Conservation (phyloP, 2,329 filamentous ascomycete species). For the Sordariomycetes sp. region DNA sequence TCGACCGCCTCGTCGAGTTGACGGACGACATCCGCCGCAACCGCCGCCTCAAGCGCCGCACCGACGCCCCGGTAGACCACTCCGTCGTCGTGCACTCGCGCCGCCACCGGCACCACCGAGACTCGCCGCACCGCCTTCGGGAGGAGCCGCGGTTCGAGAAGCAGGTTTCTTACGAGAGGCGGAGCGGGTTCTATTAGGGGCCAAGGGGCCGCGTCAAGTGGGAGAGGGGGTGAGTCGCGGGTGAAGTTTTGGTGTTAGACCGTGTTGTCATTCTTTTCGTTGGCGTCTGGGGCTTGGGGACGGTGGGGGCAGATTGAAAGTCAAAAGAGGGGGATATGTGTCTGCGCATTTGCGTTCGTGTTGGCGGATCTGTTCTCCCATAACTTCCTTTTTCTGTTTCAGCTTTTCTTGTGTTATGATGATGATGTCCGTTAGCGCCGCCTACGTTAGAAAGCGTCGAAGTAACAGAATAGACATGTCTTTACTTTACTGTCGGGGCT, state of each 20-base stretch:
- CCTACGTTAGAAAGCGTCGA: neutral
- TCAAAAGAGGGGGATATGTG: too few relatives aligned
- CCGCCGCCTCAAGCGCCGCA: neutral
- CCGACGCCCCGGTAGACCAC: neutral
- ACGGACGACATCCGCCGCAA: conserved; percentile 2
- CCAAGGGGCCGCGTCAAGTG: neutral
- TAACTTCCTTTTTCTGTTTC: neutral
- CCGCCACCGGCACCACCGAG: conserved; percentile 2
- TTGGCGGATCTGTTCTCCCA: neutral
- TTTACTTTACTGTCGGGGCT: neutral
- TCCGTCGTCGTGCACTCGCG: neutral
- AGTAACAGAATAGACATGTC: neutral
- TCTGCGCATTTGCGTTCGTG: neutral
- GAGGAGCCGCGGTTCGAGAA: neutral
- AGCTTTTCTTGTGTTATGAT: neutral
- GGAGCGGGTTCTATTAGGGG: neutral
- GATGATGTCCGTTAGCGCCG: neutral
- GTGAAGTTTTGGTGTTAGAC: neutral
- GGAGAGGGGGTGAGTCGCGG: neutral
- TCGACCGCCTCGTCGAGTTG: conserved; percentile 2
- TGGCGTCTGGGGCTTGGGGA: too few relatives aligned
- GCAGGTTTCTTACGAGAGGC: neutral
- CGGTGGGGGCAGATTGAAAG: too few relatives aligned
- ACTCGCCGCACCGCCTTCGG: neutral
- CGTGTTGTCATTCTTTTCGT: too few relatives aligned